Evolutionary conservation across 116 monocot species (phyloP).

Genomic region (Cymodocea nodosa): DNA sequence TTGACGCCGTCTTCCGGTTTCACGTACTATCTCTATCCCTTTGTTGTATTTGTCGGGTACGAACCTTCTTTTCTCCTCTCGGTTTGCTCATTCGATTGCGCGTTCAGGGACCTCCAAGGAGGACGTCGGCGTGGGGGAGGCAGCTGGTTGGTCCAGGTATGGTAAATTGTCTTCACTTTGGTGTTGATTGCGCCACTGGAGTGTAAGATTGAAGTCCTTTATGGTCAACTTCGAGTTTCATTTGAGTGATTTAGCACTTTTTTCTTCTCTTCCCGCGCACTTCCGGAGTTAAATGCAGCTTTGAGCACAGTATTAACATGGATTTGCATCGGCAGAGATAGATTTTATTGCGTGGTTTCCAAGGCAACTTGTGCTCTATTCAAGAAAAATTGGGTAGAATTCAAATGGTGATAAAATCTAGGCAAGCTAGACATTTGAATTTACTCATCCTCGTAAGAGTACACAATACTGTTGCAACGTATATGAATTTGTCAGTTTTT

Average conservation of each 20-base stretch:
- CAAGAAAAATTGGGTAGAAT: no score
- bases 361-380: no score
- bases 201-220: background rate
- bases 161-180: background rate
- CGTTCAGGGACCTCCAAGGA: conserved; percentile 1
- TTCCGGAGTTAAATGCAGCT: background rate
- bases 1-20: background rate
- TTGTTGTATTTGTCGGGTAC: background rate
- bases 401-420: no score
- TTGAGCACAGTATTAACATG: no score
- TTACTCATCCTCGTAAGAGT: background rate
- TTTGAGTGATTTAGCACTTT: background rate
- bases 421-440: background rate
- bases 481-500: background rate
- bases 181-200: background rate
- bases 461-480: background rate
- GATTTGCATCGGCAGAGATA: no score
- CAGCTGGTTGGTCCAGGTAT: background rate
- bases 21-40: background rate
- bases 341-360: no score
- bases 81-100: background rate
- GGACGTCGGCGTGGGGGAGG: background rate
- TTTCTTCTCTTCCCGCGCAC: background rate
- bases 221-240: no score
- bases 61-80: background rate